Conservation (phyloP, 2,329 filamentous ascomycete species). For the Pseudogymnoascus sp. region DNA sequence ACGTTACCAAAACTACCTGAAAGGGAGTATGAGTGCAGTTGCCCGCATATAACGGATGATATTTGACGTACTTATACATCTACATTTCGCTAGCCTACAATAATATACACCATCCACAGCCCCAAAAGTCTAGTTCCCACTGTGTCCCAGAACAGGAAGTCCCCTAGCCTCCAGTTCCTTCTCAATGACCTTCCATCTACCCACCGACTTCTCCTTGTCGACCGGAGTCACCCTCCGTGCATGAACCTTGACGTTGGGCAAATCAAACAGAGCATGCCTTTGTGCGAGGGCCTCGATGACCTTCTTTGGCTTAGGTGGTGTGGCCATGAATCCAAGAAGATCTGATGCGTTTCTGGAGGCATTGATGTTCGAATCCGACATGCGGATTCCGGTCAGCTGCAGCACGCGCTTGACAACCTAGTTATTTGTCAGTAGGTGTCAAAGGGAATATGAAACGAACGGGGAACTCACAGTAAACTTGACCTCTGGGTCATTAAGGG, state of each 20-base stretch:
- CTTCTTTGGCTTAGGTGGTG: constrained; percentile 50
- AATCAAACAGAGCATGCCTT: constrained; percentile 38
- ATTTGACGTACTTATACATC: constrained; percentile 2
- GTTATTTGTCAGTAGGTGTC: background rate
- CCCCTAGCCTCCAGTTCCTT: constrained; percentile 57
- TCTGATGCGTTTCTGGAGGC: constrained; percentile 46
- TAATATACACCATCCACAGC: background rate
- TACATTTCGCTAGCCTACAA: constrained; percentile 10
- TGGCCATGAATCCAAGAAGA: constrained; percentile 47
- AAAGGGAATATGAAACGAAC: background rate
- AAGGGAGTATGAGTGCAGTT: background rate
- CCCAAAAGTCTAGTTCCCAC: background rate
- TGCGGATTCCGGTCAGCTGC: constrained; percentile 69
- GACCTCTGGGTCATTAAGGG: constrained; percentile 48
- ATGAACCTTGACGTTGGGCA: constrained; percentile 66
- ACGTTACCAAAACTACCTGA: background rate
- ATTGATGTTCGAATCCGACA: constrained; percentile 63
- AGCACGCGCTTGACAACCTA: constrained; percentile 75
- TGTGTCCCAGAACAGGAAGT: constrained; percentile 48
- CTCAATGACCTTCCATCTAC: constrained; percentile 74
- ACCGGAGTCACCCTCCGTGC: constrained; percentile 58
- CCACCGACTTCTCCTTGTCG: constrained; percentile 63
- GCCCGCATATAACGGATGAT: constrained; percentile 3
- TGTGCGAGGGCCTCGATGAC: constrained; percentile 52
- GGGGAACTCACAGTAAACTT: constrained; percentile 64